phyloP scores from a whole-genome alignment of 2,329 filamentous ascomycete genomes.

The Cadophora sp. region DNA sequence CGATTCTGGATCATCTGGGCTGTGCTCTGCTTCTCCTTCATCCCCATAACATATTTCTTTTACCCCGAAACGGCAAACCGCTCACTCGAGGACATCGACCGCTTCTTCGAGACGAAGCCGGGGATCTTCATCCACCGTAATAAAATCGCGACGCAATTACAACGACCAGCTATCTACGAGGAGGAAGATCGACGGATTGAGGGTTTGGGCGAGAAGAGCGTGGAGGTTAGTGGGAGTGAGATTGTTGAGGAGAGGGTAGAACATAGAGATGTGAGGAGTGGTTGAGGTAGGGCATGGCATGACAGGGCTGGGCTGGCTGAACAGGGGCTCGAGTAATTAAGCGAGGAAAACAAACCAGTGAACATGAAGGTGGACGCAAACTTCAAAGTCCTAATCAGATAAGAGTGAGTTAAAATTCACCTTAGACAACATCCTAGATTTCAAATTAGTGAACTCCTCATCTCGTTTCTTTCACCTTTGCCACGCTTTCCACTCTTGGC shows the following conservation, averaged over 20 bases:
- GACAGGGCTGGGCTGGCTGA: neutral
- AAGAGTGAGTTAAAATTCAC: neutral
- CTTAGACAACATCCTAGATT: neutral
- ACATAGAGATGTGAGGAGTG: slow-evolving; percentile 11
- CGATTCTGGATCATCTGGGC: slow-evolving; percentile 50
- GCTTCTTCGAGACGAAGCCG: slow-evolving; percentile 53
- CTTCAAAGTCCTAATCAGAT: neutral
- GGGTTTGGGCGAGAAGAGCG: slow-evolving; percentile 19
- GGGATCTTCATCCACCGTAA: slow-evolving; percentile 35
- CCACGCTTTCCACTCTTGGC: neutral
- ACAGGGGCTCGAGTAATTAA: slow-evolving; percentile 15
- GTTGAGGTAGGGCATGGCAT: neutral
- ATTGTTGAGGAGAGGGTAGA: slow-evolving; percentile 11
- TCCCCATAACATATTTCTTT: slow-evolving; percentile 53
- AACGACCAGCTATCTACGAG: slow-evolving; percentile 32
- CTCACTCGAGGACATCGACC: slow-evolving; percentile 59
- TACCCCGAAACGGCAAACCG: slow-evolving; percentile 61
- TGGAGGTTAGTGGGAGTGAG: slow-evolving; percentile 12
- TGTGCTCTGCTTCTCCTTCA: slow-evolving; percentile 46
- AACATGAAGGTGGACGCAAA: neutral
- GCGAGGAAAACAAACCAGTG: neutral
- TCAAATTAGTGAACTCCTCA: neutral
- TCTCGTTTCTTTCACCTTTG: neutral
- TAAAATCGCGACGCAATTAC: slow-evolving; percentile 33
- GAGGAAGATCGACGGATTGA: slow-evolving; percentile 34